Percentiles rank a stretch among this genome's conserved stretches.
These are phyloP conservation scores for Arthroderma sp. DNA, from an alignment of 2,329 filamentous ascomycete genomes.

Conservation along the genomic window DNA sequence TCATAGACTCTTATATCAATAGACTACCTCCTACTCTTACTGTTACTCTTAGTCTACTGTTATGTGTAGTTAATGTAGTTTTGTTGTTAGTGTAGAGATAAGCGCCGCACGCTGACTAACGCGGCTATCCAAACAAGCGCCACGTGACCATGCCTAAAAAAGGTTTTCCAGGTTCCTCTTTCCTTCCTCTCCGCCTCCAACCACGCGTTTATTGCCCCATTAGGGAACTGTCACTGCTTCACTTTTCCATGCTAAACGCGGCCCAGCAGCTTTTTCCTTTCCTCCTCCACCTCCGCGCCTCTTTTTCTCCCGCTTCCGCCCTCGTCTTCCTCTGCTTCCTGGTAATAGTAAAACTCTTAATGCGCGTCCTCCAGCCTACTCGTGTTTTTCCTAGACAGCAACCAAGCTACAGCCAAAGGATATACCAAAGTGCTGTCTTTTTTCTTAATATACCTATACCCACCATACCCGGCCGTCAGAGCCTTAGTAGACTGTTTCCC, in stretches of 20 bases:
- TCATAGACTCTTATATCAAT: background rate
- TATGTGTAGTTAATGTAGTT: background rate
- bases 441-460: background rate
- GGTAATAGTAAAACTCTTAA: constrained; percentile 1
- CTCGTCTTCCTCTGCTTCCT: background rate
- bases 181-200: background rate
- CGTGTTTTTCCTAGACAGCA: background rate
- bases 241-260: constrained; percentile 6
- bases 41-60: background rate
- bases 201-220: constrained; percentile 4
- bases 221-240: constrained; percentile 7
- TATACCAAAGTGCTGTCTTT: background rate
- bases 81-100: background rate
- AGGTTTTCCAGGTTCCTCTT: background rate
- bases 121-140: background rate
- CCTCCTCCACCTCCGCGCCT: constrained; percentile 1
- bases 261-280: background rate
- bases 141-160: background rate
- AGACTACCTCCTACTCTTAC: background rate
- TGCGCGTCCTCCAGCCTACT: background rate
- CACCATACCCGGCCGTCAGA: background rate
- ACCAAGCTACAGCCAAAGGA: background rate
- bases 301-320: background rate
- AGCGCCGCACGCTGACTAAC: background rate
- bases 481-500: background rate